phyloP scores from a whole-genome alignment of 108 stramenopile species.

The Skeletonema grethae region DNA sequence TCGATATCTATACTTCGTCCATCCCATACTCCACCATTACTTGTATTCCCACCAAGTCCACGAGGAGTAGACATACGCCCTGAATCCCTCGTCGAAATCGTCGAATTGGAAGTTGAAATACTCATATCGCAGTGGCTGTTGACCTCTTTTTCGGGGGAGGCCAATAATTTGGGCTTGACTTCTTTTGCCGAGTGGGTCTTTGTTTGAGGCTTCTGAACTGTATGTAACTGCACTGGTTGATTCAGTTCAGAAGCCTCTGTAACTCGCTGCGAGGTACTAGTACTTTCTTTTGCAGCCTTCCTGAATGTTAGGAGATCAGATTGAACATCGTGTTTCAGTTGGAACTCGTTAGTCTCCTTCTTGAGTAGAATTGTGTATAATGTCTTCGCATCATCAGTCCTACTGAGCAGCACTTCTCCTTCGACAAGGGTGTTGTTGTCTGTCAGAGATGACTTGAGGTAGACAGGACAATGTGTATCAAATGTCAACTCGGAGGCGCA shows the following conservation, averaged over 20 bases:
- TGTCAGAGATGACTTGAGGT: background rate
- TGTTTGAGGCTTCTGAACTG: background rate
- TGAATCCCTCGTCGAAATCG: slow-evolving; percentile 10
- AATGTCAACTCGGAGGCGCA: slow-evolving; percentile 1
- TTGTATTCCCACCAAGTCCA: background rate
- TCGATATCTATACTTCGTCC: slow-evolving; percentile 4
- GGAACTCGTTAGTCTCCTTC: slow-evolving; percentile 10
- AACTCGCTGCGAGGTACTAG: background rate
- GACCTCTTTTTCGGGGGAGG: background rate
- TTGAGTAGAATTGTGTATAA: slow-evolving; percentile 10
- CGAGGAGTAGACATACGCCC: slow-evolving; percentile 2
- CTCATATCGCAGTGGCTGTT: background rate
- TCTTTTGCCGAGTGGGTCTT: background rate
- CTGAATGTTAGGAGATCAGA: slow-evolving; percentile 3
- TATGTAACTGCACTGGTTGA: background rate
- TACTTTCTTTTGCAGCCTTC: background rate
- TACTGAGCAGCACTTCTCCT: slow-evolving; percentile 14
- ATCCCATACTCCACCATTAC: background rate
- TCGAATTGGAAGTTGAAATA: slow-evolving; percentile 15
- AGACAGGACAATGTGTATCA: slow-evolving; percentile 18
- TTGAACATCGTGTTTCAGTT: slow-evolving; percentile 7
- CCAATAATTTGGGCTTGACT: background rate
- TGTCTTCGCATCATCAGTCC: background rate
- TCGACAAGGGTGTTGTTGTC: slow-evolving; percentile 1
- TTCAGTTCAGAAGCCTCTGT: background rate